phyloP scores from a whole-genome alignment of 2,329 filamentous ascomycete species.

The Phialophora expanda region DNA sequence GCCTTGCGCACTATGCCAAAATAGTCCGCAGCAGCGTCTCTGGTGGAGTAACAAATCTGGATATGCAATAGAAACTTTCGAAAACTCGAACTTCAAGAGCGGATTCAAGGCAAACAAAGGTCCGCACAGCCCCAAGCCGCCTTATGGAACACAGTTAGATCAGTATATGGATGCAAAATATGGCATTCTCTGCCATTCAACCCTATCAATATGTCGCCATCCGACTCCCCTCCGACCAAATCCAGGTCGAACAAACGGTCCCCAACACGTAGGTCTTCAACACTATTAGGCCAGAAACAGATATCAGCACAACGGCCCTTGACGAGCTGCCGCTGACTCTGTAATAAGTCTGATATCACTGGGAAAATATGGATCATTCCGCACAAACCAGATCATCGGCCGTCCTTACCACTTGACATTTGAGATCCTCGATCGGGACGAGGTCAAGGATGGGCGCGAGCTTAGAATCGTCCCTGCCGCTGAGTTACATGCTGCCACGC shows the following conservation, averaged over 20 bases:
- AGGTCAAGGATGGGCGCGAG: conserved; percentile 66
- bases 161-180: neutral
- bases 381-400: conserved; percentile 86
- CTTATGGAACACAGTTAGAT: neutral
- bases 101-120: neutral
- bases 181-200: conserved; percentile 52
- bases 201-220: conserved; percentile 60
- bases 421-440: conserved; percentile 76
- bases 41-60: neutral
- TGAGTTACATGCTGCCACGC: conserved; percentile 79
- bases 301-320: conserved; percentile 36
- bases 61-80: neutral
- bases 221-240: conserved; percentile 63
- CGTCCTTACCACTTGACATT: conserved; percentile 91
- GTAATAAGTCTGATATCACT: conserved; percentile 75
- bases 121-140: neutral
- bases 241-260: conserved; percentile 63
- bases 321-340: conserved; percentile 40
- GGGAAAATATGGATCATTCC: conserved; percentile 91
- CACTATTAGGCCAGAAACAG: conserved; percentile 34
- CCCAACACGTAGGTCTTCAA: conserved; percentile 66
- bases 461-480: conserved; percentile 78
- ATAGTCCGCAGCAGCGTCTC: neutral
- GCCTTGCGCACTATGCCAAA: neutral
- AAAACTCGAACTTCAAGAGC: neutral